Percentiles rank a stretch among this genome's conserved stretches.
Conservation (phyloP, 2,329 filamentous ascomycete species). For the Neopestalotiopsis rosae region DNA sequence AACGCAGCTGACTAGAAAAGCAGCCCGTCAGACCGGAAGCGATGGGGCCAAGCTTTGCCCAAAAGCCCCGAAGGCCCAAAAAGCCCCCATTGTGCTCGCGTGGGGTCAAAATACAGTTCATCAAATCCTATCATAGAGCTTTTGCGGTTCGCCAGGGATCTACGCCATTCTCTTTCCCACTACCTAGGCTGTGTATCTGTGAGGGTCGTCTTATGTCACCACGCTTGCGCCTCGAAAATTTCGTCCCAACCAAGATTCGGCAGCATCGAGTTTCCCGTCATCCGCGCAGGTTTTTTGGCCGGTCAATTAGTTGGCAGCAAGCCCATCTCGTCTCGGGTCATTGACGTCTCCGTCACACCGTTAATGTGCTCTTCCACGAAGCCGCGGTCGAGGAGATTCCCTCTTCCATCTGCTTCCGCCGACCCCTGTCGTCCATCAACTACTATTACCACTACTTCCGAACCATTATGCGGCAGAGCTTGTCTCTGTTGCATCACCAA, state of each 20-base stretch:
- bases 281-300: not conserved
- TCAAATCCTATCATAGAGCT: not conserved
- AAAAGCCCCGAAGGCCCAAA: not conserved
- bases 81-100: not conserved
- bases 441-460: conserved; percentile 28
- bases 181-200: not conserved
- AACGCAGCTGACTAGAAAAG: not conserved
- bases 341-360: conserved; percentile 8
- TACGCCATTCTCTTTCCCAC: conserved; percentile 30
- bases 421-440: conserved; percentile 17
- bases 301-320: conserved; percentile 1
- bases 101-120: not conserved
- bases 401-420: conserved; percentile 6
- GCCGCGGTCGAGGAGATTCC: not conserved
- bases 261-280: conserved; percentile 4
- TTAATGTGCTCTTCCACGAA: conserved; percentile 7
- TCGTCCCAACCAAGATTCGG: conserved; percentile 5
- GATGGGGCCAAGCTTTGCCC: not conserved
- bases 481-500: conserved; percentile 58
- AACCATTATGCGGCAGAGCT: conserved; percentile 59
- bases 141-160: conserved; percentile 41
- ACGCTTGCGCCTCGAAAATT: conserved; percentile 12
- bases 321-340: not conserved
- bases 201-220: conserved; percentile 15
- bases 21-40: not conserved